phyloP scores from a whole-genome alignment of 228 moss, liverwort and hornwort genomes.

The Sphagnum fallax region DNA sequence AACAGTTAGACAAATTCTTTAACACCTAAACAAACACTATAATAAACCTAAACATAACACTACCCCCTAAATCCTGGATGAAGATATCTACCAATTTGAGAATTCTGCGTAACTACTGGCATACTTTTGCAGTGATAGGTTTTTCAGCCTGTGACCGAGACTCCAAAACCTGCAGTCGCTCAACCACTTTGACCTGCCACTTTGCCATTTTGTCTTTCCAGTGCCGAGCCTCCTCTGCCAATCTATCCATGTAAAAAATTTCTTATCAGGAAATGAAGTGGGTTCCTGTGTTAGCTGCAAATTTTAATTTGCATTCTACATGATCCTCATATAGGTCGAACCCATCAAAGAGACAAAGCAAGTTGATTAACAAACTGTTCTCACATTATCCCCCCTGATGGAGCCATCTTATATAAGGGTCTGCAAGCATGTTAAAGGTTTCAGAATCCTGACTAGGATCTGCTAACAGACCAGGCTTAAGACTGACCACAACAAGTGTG shows the following conservation, averaged over 20 bases:
- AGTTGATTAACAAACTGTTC: neutral
- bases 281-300: neutral
- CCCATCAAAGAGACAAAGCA: neutral
- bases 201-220: conserved; percentile 75
- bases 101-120: no score
- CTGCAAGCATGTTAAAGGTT: no score
- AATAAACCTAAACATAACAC: neutral
- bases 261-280: neutral
- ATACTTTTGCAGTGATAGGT: no score
- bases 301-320: neutral
- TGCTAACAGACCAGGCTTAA: no score
- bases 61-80: conserved; percentile 1
- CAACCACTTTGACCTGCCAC: conserved; percentile 75
- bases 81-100: neutral
- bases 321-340: neutral
- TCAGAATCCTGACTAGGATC: no score
- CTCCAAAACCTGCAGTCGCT: conserved; percentile 72
- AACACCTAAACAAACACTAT: neutral
- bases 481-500: no score
- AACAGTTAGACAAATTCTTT: neutral
- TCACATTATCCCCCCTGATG: neutral
- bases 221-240: conserved; percentile 49
- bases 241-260: conserved; percentile 16
- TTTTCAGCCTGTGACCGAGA: conserved; percentile 42
- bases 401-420: no score